phyloP scores from a whole-genome alignment of 306 rosid genomes.

The Alnus rubra region DNA sequence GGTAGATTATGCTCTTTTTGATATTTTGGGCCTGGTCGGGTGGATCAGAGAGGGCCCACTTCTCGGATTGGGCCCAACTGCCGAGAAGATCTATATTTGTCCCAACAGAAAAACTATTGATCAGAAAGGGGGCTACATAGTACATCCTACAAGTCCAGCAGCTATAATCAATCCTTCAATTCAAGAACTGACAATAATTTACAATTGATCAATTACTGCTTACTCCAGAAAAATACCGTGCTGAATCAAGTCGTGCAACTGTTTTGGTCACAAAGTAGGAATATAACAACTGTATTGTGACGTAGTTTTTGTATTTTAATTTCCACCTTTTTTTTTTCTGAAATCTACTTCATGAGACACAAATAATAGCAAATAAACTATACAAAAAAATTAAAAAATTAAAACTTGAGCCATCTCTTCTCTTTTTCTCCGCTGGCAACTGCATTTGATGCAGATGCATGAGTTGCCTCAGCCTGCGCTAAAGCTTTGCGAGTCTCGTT shows the following conservation, averaged over 20 bases:
- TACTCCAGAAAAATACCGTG: neutral
- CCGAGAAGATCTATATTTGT: too few species aligned
- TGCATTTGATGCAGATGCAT: constrained; percentile 83
- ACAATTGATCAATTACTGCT: neutral
- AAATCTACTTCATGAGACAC: neutral
- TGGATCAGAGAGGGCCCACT: too few species aligned
- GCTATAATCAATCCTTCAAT: neutral
- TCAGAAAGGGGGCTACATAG: too few species aligned
- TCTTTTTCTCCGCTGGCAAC: constrained; percentile 84
- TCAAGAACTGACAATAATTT: neutral
- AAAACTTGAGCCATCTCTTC: constrained; percentile 93
- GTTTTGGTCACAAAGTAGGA: neutral
- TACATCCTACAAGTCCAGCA: too few species aligned
- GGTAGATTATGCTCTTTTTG: too few species aligned
- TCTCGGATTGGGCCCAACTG: too few species aligned
- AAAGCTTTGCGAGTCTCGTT: constrained; percentile 74
- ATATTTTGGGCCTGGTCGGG: too few species aligned
- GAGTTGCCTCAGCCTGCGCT: constrained; percentile 70
- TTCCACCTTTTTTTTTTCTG: too few species aligned
- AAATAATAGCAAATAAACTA: neutral
- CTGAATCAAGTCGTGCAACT: neutral
- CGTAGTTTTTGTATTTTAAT: too few species aligned
- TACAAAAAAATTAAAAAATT: constrained; percentile 25
- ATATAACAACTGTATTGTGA: neutral
- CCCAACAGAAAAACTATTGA: too few species aligned